Evolutionary conservation across 108 stramenopile species (phyloP), one percentile per base, ranked within the genome.

Genomic region (Fragilariopsis cylindrus): DNA sequence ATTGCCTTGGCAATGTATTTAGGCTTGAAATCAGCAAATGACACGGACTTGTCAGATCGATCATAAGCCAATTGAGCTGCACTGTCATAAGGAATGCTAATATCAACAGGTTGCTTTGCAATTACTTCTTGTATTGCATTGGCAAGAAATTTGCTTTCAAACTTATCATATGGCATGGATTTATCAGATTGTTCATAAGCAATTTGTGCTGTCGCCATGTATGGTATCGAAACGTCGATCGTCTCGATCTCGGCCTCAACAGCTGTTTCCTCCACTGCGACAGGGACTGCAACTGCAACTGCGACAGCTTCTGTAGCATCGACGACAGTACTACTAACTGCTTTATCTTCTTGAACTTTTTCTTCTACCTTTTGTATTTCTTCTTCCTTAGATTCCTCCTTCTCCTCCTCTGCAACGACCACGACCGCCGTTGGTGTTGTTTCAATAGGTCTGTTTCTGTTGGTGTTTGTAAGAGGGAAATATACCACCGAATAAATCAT

Each of bases 81-180:
- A 50, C 79, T 79, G 55, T 83, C 75, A 57, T 83, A 83, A 46
- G 82, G 82, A 58, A 83, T 72, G 43, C 73, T 75, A 44, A 83
- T 53, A 73, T 83, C 82, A 57, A 80, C 58, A 5, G 70, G 74
- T 60, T 75, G 69, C 76, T 83, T 83, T 19, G 82, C 53, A 43
- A 69, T 76, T 9, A 79, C 82, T n/a, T 50, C 6, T 21, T 66
- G 77, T 7, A 82, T 65, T 18, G 75, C 69, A 58, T 82, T 77
- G 7, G 78, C 82, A 41, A 75, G 52, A 18, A 73, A 83, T 46
- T 80, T 76, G 50, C 44, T 41, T 60, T 83, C 69, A 67, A 83
- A 83, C 11, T 72, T 72, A 16, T 9, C 79, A 57, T 62, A 83
- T 5, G 70, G n/a, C 65, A 73, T 73, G 45, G 78, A 80, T 57